Base-by-base conservation (phyloP, 352 stramenopile genomes). In the Aphanomyces invadans region DNA sequence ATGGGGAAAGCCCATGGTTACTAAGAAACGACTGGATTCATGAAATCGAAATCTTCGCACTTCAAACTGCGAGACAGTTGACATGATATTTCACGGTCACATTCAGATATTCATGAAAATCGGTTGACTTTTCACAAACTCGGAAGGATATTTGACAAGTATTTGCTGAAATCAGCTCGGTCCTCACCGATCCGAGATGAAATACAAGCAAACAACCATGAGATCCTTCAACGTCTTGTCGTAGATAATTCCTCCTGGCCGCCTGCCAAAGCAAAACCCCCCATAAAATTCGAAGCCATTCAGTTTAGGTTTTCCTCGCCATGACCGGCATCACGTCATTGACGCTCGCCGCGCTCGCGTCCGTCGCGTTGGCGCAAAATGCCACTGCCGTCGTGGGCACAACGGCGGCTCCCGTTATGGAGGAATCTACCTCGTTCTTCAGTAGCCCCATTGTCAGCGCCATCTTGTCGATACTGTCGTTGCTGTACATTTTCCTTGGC, bases 401-500 rank as follows among this genome's bases (percentile, higher is more conserved):
- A 3, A 64, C 55, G 12, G 17, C 12, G 15, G 29, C 53, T 44
- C 11, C 36, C 25, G 11, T 38, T 5, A 2, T n/a, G 12, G 49
- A 57, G 49, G 49, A 25, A 7, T 21, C 23, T 1, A 57, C 23
- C 10, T 57, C 26, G 5, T 3, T 33, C 49, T 21, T 57, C 25
- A 28, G 12, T 29, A 29, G 23, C 29, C 4, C 55, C 11, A 23
- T n/a, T 17, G 12, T 32, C 3, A 38, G 54, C 36, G 60, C 60
- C 36, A 71, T 78, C 26, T 46, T 87, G 25, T 88, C 93, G 70
- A 71, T 90, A 31, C 70, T 76, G 26, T 70, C 70, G 19, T 73
- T 92, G 39, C 71, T 88, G 36, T 90, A 90, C 65, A 74, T 86
- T 53, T 95, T 95, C 70, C 76, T 95, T 31, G 81, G 82, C 45